phyloP scores from a whole-genome alignment of 192 early-diverging fungal genomes.

The Diversispora epigaea region DNA sequence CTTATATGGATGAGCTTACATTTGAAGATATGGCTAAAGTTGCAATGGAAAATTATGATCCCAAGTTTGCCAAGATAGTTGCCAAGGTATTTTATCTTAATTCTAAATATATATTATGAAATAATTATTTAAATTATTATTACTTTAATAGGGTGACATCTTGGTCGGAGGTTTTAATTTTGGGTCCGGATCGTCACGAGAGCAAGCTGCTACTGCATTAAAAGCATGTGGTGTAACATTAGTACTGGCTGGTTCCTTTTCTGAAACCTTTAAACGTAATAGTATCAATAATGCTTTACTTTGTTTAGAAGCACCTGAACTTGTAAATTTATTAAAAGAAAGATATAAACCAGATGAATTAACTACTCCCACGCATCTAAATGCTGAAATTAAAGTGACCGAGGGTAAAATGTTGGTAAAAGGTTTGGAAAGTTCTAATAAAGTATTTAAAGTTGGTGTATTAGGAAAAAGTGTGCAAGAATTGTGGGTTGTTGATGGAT shows the following conservation, averaged over 20 bases:
- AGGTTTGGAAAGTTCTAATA: slow-evolving; percentile 38
- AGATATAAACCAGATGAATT: slow-evolving; percentile 46
- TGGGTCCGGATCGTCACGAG: slow-evolving; percentile 95
- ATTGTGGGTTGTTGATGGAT: slow-evolving; percentile 87
- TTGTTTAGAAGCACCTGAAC: slow-evolving; percentile 80
- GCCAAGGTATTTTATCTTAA: slow-evolving; percentile 43
- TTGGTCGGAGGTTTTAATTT: slow-evolving; percentile 95
- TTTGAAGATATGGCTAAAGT: slow-evolving; percentile 89
- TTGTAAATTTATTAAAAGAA: slow-evolving; percentile 73
- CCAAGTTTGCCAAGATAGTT: slow-evolving; percentile 71
- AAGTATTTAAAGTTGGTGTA: slow-evolving; percentile 50
- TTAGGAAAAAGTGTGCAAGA: slow-evolving; percentile 97
- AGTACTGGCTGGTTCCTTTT: slow-evolving; percentile 88
- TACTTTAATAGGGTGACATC: slow-evolving; percentile 64
- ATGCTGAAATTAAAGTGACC: slow-evolving; percentile 67
- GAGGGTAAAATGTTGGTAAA: slow-evolving; percentile 61
- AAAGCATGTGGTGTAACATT: slow-evolving; percentile 81
- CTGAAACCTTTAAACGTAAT: slow-evolving; percentile 99
- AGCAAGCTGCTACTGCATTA: slow-evolving; percentile 96
- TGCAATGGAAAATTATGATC: slow-evolving; percentile 99
- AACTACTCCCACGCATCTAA: slow-evolving; percentile 78
- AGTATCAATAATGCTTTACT: slow-evolving; percentile 97
- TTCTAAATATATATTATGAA: neutral
- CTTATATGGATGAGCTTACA: slow-evolving; percentile 93
- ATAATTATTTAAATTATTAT: neutral